Evolutionary conservation across 169 alveolate genomes (phyloP).

Genomic region (Cardiosporidium cionae): DNA sequence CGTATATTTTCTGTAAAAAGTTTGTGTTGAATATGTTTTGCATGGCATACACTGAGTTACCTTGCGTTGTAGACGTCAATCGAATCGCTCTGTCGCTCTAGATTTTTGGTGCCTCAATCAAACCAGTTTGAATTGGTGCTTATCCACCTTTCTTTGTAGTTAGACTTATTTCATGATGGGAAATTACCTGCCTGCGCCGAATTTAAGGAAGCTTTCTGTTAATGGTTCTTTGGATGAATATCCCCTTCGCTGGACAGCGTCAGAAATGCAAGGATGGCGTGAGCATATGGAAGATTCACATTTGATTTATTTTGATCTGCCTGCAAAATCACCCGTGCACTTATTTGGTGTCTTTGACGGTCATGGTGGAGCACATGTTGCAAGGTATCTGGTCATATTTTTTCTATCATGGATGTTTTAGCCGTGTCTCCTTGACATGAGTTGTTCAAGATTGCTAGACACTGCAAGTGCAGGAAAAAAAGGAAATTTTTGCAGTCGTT

Average conservation of each 20-base stretch:
- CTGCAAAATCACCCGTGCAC: not conserved
- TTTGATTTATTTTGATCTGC: conserved; percentile 29
- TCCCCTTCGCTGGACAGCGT: conserved; percentile 26
- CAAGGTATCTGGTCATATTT: not conserved
- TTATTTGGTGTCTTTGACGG: conserved; percentile 28
- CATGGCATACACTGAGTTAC: too few relatives aligned
- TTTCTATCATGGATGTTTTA: not conserved
- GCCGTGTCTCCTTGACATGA: not conserved
- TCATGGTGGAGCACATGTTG: conserved; percentile 33
- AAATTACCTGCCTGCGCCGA: conserved; percentile 21
- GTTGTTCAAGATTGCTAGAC: not conserved
- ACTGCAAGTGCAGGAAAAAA: conserved; percentile 4
- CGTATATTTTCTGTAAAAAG: too few relatives aligned
- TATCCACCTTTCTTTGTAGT: too few relatives aligned
- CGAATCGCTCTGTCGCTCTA: too few relatives aligned
- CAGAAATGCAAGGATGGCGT: conserved; percentile 91
- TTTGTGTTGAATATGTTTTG: too few relatives aligned
- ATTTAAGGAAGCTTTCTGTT: conserved; percentile 12
- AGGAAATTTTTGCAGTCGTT: too few relatives aligned
- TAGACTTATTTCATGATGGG: too few relatives aligned
- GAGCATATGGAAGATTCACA: conserved; percentile 91
- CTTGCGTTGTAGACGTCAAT: too few relatives aligned
- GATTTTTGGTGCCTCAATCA: too few relatives aligned
- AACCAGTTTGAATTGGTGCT: too few relatives aligned
- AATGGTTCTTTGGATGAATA: conserved; percentile 15